Conservation (phyloP, 192 early-diverging fungal species). For the Linnemannia elongata region DNA sequence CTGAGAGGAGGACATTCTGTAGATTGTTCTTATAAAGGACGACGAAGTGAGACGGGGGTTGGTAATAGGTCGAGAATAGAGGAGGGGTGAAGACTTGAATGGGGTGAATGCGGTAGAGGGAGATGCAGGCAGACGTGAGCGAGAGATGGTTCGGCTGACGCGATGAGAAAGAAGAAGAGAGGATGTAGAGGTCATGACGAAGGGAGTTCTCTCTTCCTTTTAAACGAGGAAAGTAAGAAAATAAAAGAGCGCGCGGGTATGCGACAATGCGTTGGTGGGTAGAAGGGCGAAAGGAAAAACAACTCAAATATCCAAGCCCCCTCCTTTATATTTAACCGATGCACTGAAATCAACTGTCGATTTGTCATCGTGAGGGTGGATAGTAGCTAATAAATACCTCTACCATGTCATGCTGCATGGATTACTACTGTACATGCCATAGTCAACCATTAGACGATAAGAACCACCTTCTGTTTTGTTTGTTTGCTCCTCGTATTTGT, state of each 20-base stretch:
- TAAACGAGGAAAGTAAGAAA: background rate
- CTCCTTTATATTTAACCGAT: no score
- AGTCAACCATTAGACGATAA: background rate
- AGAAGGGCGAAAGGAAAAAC: no score
- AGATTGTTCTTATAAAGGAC: background rate
- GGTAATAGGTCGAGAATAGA: background rate
- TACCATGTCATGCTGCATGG: no score
- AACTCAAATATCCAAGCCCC: no score
- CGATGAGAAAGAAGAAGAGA: background rate
- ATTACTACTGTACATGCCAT: no score
- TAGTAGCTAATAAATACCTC: no score
- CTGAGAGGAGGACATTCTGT: background rate
- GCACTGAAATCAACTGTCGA: no score
- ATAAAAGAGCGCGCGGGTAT: background rate
- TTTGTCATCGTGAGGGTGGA: no score
- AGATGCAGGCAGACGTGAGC: slow-evolving; percentile 2
- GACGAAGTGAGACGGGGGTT: background rate
- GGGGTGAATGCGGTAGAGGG: background rate
- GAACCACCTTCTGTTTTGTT: background rate
- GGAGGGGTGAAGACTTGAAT: background rate
- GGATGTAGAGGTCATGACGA: background rate
- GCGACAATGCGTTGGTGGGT: no score
- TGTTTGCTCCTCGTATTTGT: background rate
- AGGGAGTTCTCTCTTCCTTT: background rate
- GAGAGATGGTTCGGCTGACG: background rate